A percentile compares a stretch with the other conserved stretches of the same genome.
phyloP scores from a whole-genome alignment of 371 early-diverging fungal species.

The Coemansia sp. region DNA sequence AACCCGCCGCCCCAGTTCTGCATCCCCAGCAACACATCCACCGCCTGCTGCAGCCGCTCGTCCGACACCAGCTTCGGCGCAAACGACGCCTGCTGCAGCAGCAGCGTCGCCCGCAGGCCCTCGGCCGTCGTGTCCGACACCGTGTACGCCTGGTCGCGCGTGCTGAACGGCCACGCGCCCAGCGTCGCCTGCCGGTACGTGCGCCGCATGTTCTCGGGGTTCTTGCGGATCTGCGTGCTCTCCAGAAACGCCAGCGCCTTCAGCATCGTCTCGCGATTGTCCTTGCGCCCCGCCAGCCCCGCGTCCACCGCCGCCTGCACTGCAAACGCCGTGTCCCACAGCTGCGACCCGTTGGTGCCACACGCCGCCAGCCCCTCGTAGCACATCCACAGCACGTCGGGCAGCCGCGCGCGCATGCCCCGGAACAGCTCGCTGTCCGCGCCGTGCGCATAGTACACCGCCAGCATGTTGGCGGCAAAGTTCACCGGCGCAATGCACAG shows the following conservation, averaged over 20 bases:
- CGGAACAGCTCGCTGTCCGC: conserved; percentile 77
- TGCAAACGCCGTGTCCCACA: conserved; percentile 94
- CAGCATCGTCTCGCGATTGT: conserved; percentile 67
- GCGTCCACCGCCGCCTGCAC: conserved; percentile 78
- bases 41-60: conserved; percentile 77
- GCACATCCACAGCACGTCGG: conserved; percentile 90
- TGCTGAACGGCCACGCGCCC: conserved; percentile 98
- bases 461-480: conserved; percentile 90
- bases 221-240: conserved; percentile 78
- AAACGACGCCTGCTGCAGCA: conserved; percentile 67
- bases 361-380: conserved; percentile 92
- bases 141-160: conserved; percentile 89
- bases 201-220: conserved; percentile 64
- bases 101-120: conserved; percentile 79
- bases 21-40: conserved; percentile 88
- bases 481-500: conserved; percentile 93
- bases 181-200: conserved; percentile 81
- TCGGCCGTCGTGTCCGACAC: conserved; percentile 98
- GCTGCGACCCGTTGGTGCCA: conserved; percentile 97
- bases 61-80: conserved; percentile 53
- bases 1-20: conserved; percentile 92
- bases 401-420: conserved; percentile 68
- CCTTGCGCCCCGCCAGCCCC: conserved; percentile 66
- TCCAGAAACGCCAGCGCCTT: conserved; percentile 83
- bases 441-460: conserved; percentile 81